Percentiles rank a stretch among this genome's conserved stretches.
These are phyloP conservation scores for Cryptosporidium viatorum DNA, from an alignment of 169 alveolate genomes.

Conservation along the genomic window DNA sequence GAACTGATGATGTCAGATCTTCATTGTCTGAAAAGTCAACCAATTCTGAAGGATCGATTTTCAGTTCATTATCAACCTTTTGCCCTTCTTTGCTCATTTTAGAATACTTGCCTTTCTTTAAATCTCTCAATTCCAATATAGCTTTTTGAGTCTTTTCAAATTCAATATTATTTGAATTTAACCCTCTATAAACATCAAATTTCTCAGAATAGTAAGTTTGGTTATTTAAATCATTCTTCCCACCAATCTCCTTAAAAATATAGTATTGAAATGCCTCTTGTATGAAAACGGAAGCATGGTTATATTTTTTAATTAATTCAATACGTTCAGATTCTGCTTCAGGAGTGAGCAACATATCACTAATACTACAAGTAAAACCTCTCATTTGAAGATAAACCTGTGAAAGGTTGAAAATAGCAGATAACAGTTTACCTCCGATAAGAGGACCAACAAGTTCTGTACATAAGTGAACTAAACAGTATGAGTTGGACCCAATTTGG, in stretches of 20 bases:
- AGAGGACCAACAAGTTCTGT: slow-evolving; percentile 94
- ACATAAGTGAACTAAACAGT: slow-evolving; percentile 95
- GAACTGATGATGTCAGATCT: not conserved
- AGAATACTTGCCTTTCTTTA: slow-evolving; percentile 5
- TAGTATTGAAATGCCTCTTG: slow-evolving; percentile 62
- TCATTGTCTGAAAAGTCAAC: slow-evolving; percentile 18
- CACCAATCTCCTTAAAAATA: slow-evolving; percentile 44
- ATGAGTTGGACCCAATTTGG: slow-evolving; percentile 95
- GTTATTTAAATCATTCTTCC: slow-evolving; percentile 29
- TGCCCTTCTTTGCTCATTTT: not conserved
- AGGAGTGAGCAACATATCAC: slow-evolving; percentile 91
- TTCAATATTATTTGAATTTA: not conserved
- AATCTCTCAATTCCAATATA: slow-evolving; percentile 10
- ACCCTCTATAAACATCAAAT: not conserved
- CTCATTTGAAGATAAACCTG: slow-evolving; percentile 91
- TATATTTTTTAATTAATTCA: slow-evolving; percentile 77
- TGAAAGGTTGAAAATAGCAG: slow-evolving; percentile 92
- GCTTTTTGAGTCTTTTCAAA: not conserved
- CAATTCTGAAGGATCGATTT: not conserved
- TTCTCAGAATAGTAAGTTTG: slow-evolving; percentile 17
- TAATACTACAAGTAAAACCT: slow-evolving; percentile 95
- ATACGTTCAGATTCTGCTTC: slow-evolving; percentile 87
- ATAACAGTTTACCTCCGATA: slow-evolving; percentile 92
- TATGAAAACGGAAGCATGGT: slow-evolving; percentile 56
- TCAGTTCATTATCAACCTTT: not conserved